Conservation (phyloP, 1,284 basidiomycete genomes). For the Ganoderma sp. region DNA sequence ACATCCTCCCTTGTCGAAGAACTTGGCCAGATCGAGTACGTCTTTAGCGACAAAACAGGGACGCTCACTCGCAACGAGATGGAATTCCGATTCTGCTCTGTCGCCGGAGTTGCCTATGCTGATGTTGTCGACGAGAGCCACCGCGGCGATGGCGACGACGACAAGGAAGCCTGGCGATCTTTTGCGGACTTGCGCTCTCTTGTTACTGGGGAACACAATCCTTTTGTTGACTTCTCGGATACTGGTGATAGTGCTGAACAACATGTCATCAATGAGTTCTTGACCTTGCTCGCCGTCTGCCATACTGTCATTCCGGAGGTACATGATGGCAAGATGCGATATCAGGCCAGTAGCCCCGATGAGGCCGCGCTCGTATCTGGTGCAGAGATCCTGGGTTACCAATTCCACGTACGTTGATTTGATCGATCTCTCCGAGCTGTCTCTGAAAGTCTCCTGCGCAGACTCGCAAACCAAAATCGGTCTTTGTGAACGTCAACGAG, state of each 20-base stretch:
- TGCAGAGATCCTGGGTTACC: slow-evolving; percentile 91
- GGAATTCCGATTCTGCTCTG: slow-evolving; percentile 94
- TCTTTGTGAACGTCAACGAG: slow-evolving; percentile 86
- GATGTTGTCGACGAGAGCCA: slow-evolving; percentile 87
- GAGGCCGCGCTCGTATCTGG: slow-evolving; percentile 97
- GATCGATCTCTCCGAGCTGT: background rate
- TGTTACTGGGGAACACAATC: slow-evolving; percentile 57
- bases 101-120: slow-evolving; percentile 90
- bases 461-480: slow-evolving; percentile 95
- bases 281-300: slow-evolving; percentile 92
- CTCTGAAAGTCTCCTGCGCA: slow-evolving; percentile 39
- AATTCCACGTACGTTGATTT: slow-evolving; percentile 80
- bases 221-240: slow-evolving; percentile 53
- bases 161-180: slow-evolving; percentile 74
- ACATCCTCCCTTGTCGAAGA: slow-evolving; percentile 98
- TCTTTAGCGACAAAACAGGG: slow-evolving; percentile 99
- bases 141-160: slow-evolving; percentile 65
- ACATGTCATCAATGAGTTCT: slow-evolving; percentile 82
- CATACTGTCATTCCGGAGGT: slow-evolving; percentile 99
- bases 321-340: slow-evolving; percentile 83
- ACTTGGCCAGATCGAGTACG: slow-evolving; percentile 98
- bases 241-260: slow-evolving; percentile 47
- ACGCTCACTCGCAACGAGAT: slow-evolving; percentile 98
- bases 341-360: slow-evolving; percentile 97
- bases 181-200: slow-evolving; percentile 74